Conservation (phyloP, 768 basidiomycete genomes). For the Tricholoma flavovirens region DNA sequence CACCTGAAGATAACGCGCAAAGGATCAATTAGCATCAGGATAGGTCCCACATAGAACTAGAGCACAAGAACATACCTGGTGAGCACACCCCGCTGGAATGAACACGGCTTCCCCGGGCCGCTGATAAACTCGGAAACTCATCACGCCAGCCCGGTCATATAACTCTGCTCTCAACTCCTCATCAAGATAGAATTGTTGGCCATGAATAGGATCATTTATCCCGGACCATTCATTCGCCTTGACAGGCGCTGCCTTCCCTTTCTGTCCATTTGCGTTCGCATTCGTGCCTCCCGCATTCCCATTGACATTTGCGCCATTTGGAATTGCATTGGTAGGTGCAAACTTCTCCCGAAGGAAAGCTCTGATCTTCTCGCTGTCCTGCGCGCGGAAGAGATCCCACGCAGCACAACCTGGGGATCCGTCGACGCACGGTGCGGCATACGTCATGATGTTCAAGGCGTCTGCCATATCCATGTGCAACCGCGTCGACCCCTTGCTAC, state of each 20-base stretch:
- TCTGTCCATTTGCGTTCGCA: not conserved
- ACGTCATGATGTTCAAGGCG: conserved; percentile 88
- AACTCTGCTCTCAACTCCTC: conserved; percentile 59
- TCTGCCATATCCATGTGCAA: conserved; percentile 95
- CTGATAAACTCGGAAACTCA: conserved; percentile 83
- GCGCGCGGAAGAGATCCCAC: conserved; percentile 86
- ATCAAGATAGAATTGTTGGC: conserved; percentile 85
- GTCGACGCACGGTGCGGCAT: conserved; percentile 49
- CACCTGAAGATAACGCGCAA: conserved; percentile 43
- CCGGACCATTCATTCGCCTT: conserved; percentile 37
- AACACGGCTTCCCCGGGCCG: conserved; percentile 90
- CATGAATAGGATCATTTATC: conserved; percentile 79
- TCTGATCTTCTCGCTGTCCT: conserved; percentile 76
- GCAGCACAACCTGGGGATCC: conserved; percentile 75
- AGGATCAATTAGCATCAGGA: not conserved
- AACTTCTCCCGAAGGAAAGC: conserved; percentile 52
- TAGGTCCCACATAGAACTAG: not conserved
- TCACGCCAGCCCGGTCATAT: conserved; percentile 61
- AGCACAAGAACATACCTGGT: conserved; percentile 53
- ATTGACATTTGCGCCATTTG: not conserved
- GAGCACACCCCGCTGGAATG: conserved; percentile 91
- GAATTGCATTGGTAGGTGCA: not conserved
- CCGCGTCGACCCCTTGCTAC: conserved; percentile 80
- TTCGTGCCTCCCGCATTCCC: not conserved
- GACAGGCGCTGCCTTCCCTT: not conserved